A percentile compares a stretch with the other conserved stretches of the same genome.
Conservation (phyloP, 2,329 filamentous ascomycete genomes). For the Sporothrix globosa region DNA sequence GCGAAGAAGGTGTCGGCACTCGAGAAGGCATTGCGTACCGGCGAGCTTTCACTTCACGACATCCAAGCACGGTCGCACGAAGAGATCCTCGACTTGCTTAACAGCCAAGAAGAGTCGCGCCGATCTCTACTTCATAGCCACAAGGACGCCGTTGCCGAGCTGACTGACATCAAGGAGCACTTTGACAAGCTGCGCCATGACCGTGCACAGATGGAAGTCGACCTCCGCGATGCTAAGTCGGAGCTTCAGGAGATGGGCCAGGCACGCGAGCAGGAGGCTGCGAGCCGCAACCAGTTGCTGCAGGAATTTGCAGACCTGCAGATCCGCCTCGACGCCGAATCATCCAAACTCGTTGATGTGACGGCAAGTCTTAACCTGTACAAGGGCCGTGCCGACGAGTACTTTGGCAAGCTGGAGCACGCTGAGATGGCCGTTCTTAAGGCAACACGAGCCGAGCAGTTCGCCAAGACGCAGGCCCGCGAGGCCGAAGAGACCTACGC, state of each 20-base stretch:
- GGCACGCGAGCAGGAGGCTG: constrained; percentile 81
- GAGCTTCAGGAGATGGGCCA: constrained; percentile 80
- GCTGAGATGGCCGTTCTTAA: constrained; percentile 95
- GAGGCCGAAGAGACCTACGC: constrained; percentile 92
- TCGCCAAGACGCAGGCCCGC: constrained; percentile 84
- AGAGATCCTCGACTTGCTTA: constrained; percentile 89
- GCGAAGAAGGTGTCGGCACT: constrained; percentile 87
- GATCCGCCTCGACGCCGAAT: constrained; percentile 87
- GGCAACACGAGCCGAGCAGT: constrained; percentile 87
- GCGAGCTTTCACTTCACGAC: constrained; percentile 85
- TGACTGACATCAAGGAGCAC: constrained; percentile 82
- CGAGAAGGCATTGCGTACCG: constrained; percentile 83
- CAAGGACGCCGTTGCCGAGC: constrained; percentile 80
- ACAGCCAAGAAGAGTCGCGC: constrained; percentile 87
- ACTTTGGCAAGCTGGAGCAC: constrained; percentile 95
- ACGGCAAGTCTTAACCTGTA: constrained; percentile 83
- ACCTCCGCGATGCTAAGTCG: constrained; percentile 79
- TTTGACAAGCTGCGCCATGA: constrained; percentile 86
- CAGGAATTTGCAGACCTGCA: constrained; percentile 93
- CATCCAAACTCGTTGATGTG: constrained; percentile 81
- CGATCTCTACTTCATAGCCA: constrained; percentile 80
- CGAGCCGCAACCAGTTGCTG: constrained; percentile 84
- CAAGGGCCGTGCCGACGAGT: constrained; percentile 90
- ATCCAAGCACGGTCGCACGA: constrained; percentile 93
- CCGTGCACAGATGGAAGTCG: constrained; percentile 78